phyloP scores from a whole-genome alignment of 148 eudicot species.

The Rhododendron ovatum region DNA sequence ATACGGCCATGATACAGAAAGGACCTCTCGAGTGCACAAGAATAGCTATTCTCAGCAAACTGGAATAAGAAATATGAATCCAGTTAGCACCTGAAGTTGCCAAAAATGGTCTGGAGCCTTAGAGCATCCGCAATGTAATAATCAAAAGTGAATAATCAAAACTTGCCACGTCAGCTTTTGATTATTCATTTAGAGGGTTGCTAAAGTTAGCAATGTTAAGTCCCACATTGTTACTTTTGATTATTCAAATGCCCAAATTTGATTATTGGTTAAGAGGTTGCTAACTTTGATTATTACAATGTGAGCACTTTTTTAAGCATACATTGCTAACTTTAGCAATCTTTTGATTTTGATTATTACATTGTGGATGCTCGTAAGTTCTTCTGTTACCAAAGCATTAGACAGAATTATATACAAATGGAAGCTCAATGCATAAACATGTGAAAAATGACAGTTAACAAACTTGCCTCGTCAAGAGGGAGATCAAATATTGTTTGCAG shows the following conservation, averaged over 20 bases:
- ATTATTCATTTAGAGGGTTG: too few species aligned
- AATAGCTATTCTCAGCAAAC: conserved; percentile 85
- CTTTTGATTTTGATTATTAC: too few species aligned
- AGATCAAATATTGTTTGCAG: conserved; percentile 83
- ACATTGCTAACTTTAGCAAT: too few species aligned
- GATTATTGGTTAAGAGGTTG: too few species aligned
- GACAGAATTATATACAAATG: background rate
- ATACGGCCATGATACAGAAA: conserved; percentile 96
- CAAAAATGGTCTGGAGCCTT: background rate
- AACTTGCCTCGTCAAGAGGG: conserved; percentile 78
- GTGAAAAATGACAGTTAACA: conserved; percentile 7
- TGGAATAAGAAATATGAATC: conserved; percentile 27
- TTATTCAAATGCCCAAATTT: too few species aligned
- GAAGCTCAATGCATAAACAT: background rate
- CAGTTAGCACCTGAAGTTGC: conserved; percentile 13
- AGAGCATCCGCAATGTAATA: too few species aligned
- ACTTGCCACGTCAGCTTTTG: too few species aligned
- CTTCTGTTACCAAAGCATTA: background rate
- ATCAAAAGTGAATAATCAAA: too few species aligned
- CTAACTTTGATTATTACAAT: too few species aligned
- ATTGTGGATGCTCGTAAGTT: background rate
- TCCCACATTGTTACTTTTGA: too few species aligned
- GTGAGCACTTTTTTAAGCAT: too few species aligned
- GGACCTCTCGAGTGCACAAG: conserved; percentile 95
- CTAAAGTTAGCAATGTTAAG: too few species aligned